Evolutionary conservation across 768 basidiomycete genomes (phyloP), one percentile per base, ranked within the genome.

Genomic region (Dioszegia hungarica): DNA sequence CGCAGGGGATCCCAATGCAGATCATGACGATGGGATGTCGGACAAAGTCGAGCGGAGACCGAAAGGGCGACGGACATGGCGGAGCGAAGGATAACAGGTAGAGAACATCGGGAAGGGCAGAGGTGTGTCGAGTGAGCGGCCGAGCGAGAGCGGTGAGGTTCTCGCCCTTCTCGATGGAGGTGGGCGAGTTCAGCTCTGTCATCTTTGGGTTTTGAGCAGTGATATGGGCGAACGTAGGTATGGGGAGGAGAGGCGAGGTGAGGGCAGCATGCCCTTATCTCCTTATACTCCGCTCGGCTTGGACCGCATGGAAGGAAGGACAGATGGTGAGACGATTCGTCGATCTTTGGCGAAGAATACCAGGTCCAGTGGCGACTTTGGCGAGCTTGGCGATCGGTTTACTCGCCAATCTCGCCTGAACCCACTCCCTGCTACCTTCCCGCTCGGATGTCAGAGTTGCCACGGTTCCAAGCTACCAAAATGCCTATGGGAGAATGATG

Each of bases 11-110:
- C 1, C 69, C 69, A 41, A 66, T 44, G 19, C 45, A 36, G 39
- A 68, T 68, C 17, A 68, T 36, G 0, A 51, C 37, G 34, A 44
- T 46, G 2, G 69, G 69, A 40, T 71, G 69, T 2, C 19, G 24
- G 40, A 56, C 19, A 34, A 67, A 60, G 6, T 38, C 52, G 14
- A 24, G 25, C 9, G 61, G 61, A 17, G 56, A 57, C 20, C 58
- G 59, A 6, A 53, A 29, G n/a, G 47, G 34, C 6, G 63, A 56
- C 0, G 68, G 67, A 29, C 57, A 38, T 20, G 63, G 60, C 8
- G 64, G 64, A 0, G 65, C 66, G 46, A 71, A 71, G 0, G 64
- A 66, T 3, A 71, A 48, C 38, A 67, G 57, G 55, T 71, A 71
- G 19, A 71, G 60, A 14, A 19, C 54, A 37, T 61, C 54, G 0